Base-by-base conservation (phyloP, 306 rosid genomes). In the Quillaja saponaria region DNA sequence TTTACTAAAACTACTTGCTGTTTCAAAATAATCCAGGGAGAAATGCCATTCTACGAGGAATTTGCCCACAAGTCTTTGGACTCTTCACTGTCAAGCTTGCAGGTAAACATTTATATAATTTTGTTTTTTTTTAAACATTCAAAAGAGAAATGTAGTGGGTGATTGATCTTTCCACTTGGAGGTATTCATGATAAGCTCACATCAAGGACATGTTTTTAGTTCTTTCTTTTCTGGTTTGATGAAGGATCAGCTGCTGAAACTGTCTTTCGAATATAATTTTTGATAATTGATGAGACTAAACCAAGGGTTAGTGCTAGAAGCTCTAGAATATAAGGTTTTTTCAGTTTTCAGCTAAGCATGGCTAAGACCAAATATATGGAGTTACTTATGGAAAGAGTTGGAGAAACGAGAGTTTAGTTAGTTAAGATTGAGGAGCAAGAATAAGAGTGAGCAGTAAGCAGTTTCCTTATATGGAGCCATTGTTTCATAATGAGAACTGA, bases 11-110 rank as follows among this genome's bases (percentile, higher is more conserved):
- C 49, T 52, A 37, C 7, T 37, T 37, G 47, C 55, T 50, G 45
- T 64, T 69, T 73, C 55, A 65, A 75, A 52, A 63, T 75, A 45
- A 38, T 67, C 63, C 87, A 91, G 97, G 97, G 76, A 84, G 97
- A 82, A 91, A 91, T 79, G 96, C 95, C 62, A 91, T 91, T 69
- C 82, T 91, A 40, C 84, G 72, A 77, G 97, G 85, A 71, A 76
- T 91, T 55, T 91, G 97, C 82, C 96, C 97, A 42, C 97, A 91
- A 81, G 68, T 91, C 58, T 88, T 81, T 79, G 97, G 92, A 72
- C 96, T 91, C 68, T 88, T 88, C 65, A 91, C 96, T 16, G 95
- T 88, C 72, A 91, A 91, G 81, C 90, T 91, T 70, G 96, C 97
- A 61, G 97, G 97, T 91, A 73, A 66, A 51, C 52, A 11, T 60